phyloP scores from a whole-genome alignment of 23 red algal species.

The Gracilaria domingensis region DNA sequence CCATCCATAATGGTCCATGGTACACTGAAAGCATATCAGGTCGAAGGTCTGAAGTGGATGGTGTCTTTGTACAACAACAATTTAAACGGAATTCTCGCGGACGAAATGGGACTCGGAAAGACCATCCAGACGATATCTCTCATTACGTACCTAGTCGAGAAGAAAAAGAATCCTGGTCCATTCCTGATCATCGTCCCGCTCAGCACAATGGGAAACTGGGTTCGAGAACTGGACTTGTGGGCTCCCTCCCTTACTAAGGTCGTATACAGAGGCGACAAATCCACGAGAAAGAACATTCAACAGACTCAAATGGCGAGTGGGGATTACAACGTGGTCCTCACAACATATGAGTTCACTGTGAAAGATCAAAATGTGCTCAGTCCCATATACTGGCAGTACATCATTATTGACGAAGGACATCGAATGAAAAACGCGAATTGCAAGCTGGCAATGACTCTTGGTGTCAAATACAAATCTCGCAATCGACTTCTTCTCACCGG shows the following conservation, averaged over 20 bases:
- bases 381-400: conserved; percentile 86
- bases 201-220: conserved; percentile 97
- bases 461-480: conserved; percentile 80
- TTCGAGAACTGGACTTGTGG: conserved; percentile 90
- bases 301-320: conserved; percentile 54
- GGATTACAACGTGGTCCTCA: conserved; percentile 90
- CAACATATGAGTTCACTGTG: conserved; percentile 93
- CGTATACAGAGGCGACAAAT: conserved; percentile 87
- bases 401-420: conserved; percentile 99
- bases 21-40: conserved; percentile 91
- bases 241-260: conserved; percentile 81
- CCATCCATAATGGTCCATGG: conserved; percentile 89
- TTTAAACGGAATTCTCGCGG: conserved; percentile 96
- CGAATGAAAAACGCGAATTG: conserved; percentile 98
- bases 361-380: conserved; percentile 76
- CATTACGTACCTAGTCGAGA: conserved; percentile 87
- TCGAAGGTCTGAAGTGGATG: conserved; percentile 96
- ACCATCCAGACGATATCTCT: conserved; percentile 98
- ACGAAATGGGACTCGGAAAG: conserved; percentile 99
- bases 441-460: conserved; percentile 88
- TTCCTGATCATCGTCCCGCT: conserved; percentile 96
- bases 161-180: conserved; percentile 85
- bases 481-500: conserved; percentile 95
- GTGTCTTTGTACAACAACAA: conserved; percentile 97
- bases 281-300: conserved; percentile 69